These are phyloP conservation scores for Arabidopsis hybrid DNA, from an alignment of 441 rosid species.

Conservation along the genomic window DNA sequence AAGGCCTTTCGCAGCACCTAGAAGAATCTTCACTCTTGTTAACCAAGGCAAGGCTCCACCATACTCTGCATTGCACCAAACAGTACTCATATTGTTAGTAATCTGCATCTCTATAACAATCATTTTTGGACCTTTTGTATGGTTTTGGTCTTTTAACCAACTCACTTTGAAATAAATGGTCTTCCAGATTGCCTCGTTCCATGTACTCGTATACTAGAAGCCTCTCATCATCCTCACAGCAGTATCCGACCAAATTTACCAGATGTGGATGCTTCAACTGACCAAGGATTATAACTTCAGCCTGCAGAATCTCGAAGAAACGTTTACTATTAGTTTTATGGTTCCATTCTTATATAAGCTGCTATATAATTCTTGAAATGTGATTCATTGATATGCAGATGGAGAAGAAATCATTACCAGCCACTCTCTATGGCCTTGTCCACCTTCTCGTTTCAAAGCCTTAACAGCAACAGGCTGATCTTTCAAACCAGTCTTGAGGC, in stretches of 20 bases:
- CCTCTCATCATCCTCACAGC: constrained; percentile 80
- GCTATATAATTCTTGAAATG: not conserved
- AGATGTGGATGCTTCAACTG: constrained; percentile 78
- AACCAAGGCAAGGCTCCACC: constrained; percentile 78
- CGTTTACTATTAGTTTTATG: not conserved
- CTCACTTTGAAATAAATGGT: constrained; percentile 80
- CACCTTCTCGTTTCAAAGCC: constrained; percentile 70
- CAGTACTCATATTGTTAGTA: constrained; percentile 25
- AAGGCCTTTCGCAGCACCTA: constrained; percentile 86
- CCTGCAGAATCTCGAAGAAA: constrained; percentile 49
- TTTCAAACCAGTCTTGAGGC: constrained; percentile 64
- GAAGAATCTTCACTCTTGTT: constrained; percentile 80
- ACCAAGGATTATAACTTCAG: constrained; percentile 87
- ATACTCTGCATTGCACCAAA: constrained; percentile 60
- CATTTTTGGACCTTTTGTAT: not conserved
- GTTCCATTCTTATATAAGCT: not conserved
- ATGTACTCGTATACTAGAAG: constrained; percentile 78
- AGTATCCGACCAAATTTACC: constrained; percentile 83
- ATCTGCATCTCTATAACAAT: constrained; percentile 13
- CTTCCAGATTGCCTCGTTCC: constrained; percentile 87
- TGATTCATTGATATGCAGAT: constrained; percentile 5
- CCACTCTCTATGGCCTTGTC: constrained; percentile 94
- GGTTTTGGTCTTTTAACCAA: constrained; percentile 6
- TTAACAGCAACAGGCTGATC: constrained; percentile 89
- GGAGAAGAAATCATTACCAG: constrained; percentile 52